These are phyloP conservation scores for Citeromyces nyonsensis DNA, from an alignment of 805 yeast species.

Conservation along the genomic window DNA sequence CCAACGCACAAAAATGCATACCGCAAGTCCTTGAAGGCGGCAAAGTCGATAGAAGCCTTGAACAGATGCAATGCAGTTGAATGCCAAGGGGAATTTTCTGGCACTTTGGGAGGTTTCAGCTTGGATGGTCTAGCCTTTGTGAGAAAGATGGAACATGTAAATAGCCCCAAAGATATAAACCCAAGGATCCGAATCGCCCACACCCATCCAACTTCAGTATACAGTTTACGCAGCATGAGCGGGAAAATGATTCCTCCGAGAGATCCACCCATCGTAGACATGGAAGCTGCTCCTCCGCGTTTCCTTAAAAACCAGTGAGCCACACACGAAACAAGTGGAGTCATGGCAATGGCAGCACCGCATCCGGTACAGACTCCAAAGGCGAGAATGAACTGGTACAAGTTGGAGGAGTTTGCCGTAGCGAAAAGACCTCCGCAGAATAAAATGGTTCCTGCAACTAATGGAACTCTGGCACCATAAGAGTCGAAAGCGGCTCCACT, in stretches of 20 bases:
- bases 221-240: constrained; percentile 27
- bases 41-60: constrained; percentile 12
- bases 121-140: constrained; percentile 9
- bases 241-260: constrained; percentile 54
- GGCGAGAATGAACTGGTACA: constrained; percentile 23
- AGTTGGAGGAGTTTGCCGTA: constrained; percentile 23
- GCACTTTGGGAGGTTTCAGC: not conserved
- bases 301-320: constrained; percentile 27
- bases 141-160: constrained; percentile 14
- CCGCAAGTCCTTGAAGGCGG: constrained; percentile 19
- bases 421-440: constrained; percentile 32
- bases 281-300: constrained; percentile 19
- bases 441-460: constrained; percentile 23
- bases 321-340: constrained; percentile 27
- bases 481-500: constrained; percentile 45
- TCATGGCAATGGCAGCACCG: constrained; percentile 25
- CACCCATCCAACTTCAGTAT: constrained; percentile 32
- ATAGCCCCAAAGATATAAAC: constrained; percentile 10
- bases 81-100: not conserved
- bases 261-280: constrained; percentile 37
- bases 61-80: constrained; percentile 2
- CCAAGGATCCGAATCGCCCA: constrained; percentile 45
- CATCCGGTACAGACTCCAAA: constrained; percentile 23
- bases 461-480: constrained; percentile 27
- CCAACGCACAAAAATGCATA: constrained; percentile 19